phyloP scores from a whole-genome alignment of 129 eudicot genomes.

The Silybum marianum region DNA sequence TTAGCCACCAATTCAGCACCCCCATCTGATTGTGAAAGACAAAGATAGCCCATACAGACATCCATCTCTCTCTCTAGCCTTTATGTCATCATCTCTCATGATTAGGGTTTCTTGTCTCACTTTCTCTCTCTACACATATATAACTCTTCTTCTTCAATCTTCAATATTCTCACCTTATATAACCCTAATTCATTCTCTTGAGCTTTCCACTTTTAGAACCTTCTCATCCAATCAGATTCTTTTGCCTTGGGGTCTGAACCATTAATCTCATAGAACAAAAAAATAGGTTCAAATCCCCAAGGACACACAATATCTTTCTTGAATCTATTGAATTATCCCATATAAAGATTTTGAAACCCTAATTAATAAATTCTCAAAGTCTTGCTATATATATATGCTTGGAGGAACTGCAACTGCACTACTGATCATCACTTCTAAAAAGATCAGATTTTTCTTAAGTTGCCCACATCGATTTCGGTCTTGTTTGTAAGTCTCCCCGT shows the following conservation, averaged over 20 bases:
- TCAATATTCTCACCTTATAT: slow-evolving; percentile 17
- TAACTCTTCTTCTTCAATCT: background rate
- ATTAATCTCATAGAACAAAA: background rate
- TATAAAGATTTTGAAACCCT: slow-evolving; percentile 12
- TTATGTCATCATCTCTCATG: slow-evolving; percentile 13
- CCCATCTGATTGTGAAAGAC: slow-evolving; percentile 35
- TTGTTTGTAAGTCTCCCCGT: slow-evolving; percentile 23
- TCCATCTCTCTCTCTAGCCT: background rate
- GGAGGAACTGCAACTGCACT: background rate
- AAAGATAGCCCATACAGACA: slow-evolving; percentile 14
- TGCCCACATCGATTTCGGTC: background rate
- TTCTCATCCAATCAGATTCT: slow-evolving; percentile 10
- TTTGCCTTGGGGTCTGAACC: slow-evolving; percentile 13
- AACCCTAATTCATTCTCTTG: slow-evolving; percentile 41
- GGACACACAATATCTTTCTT: background rate
- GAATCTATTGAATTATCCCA: no score
- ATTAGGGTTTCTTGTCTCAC: slow-evolving; percentile 18
- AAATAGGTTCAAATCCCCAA: slow-evolving; percentile 10
- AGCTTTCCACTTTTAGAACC: slow-evolving; percentile 22
- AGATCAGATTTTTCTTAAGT: background rate
- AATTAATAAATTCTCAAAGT: background rate
- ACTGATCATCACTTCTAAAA: slow-evolving; percentile 4
- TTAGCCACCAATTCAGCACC: slow-evolving; percentile 56
- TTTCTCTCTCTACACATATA: slow-evolving; percentile 8
- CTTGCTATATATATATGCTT: slow-evolving; percentile 2